A percentile compares a stretch with the other conserved stretches of the same genome.
phyloP scores from a whole-genome alignment of 2,329 filamentous ascomycete genomes.

The Penicillium sclerotiorum region DNA sequence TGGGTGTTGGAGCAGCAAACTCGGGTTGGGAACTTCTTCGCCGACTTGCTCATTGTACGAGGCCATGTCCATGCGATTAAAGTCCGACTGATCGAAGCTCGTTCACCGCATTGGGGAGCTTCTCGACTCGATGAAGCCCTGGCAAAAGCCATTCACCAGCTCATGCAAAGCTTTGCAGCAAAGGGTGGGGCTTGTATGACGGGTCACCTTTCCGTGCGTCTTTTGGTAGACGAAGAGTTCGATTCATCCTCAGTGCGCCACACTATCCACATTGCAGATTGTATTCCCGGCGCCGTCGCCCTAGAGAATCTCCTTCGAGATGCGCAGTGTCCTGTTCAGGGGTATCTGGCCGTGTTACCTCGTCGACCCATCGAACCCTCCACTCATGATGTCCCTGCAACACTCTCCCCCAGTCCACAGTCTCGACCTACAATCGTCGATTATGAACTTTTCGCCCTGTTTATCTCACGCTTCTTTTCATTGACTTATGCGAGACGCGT shows the following conservation, averaged over 20 bases:
- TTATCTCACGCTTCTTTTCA: constrained; percentile 6
- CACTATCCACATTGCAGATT: constrained; percentile 36
- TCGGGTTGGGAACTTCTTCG: constrained; percentile 68
- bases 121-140: constrained; percentile 59
- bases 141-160: constrained; percentile 62
- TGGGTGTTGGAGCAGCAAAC: constrained; percentile 74
- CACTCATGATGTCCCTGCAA: constrained; percentile 7
- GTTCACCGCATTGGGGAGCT: constrained; percentile 67
- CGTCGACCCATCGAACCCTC: constrained; percentile 14
- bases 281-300: constrained; percentile 32
- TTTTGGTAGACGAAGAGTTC: constrained; percentile 60
- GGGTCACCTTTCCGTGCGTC: constrained; percentile 73
- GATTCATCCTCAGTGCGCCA: constrained; percentile 35
- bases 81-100: constrained; percentile 64
- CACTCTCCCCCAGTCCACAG: constrained; percentile 12
- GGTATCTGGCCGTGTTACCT: constrained; percentile 32
- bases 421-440: not conserved
- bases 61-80: constrained; percentile 68
- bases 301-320: constrained; percentile 35
- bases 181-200: constrained; percentile 58
- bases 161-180: constrained; percentile 62
- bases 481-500: not conserved
- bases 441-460: not conserved
- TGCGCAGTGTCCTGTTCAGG: constrained; percentile 24
- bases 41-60: constrained; percentile 68